Percentiles rank a stretch among this genome's conserved stretches.
phyloP scores from a whole-genome alignment of 208 protist species.

The Lotmaria passim region DNA sequence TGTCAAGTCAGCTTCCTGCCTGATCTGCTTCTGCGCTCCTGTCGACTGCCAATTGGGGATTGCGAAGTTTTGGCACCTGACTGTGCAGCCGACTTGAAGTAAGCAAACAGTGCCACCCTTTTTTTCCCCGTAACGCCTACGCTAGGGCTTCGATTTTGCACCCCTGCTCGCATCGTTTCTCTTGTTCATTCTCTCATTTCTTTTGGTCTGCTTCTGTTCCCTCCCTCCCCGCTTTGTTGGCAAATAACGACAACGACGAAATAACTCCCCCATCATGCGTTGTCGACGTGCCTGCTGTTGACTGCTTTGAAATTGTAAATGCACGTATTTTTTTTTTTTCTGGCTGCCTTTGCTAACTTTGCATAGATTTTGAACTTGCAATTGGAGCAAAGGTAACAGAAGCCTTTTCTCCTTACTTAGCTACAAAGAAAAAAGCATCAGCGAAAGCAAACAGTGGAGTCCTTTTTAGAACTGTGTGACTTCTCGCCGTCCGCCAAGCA shows the following conservation, averaged over 20 bases:
- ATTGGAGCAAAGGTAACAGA: conserved; percentile 6
- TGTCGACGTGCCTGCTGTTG: conserved; percentile 3
- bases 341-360: conserved; percentile 1
- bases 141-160: no score
- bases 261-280: background rate
- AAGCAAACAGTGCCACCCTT: no score
- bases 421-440: conserved; percentile 13
- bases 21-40: no score
- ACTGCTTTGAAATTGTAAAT: background rate
- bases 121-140: no score
- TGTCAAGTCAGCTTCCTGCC: no score
- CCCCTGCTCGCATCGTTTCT: conserved; percentile 1
- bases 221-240: conserved; percentile 15
- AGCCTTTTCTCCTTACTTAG: conserved; percentile 2
- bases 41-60: no score
- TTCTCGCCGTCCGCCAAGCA: background rate
- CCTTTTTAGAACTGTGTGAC: conserved; percentile 3
- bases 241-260: background rate
- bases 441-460: background rate
- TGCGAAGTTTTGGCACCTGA: no score
- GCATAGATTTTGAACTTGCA: conserved; percentile 17
- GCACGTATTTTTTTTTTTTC: conserved; percentile 15
- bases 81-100: no score
- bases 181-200: conserved; percentile 17
- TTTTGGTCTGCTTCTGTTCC: conserved; percentile 8